Base-by-base conservation (phyloP, 805 yeast genomes). In the Clavispora santaluciae region DNA sequence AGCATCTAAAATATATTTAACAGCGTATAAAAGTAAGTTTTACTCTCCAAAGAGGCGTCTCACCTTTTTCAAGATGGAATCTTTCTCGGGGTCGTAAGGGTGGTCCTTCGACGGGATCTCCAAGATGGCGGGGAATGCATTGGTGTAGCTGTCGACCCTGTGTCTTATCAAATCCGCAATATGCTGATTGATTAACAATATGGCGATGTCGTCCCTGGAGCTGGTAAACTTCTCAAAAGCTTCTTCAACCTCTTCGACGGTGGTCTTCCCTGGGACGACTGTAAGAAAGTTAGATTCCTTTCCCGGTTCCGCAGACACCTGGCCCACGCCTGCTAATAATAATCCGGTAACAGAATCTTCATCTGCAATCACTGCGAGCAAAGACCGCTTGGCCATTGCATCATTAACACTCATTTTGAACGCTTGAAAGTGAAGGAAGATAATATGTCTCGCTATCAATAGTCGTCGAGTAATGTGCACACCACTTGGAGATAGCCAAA, bases 101-200 rank as follows among this genome's bases (percentile, higher is more conserved):
- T 93, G 98, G 59, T 93, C 99, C 70, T 93, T 93, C 12, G 97
- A 88, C 21, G 99, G 99, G 47, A 93, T 93, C 67, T 93, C 99
- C 57, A 93, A 73, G 36, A 93, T 79, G 3, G 99, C 97, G 7
- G 99, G 99, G 66, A 93, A 93, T 9, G 99, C 95, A 49, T 81
- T 79, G 13, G 95, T 80, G 66, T 76, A 93, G 36, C 78, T 73
- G 56, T 93, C 99, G 35, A 93, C 88, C 50, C 76, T 75, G 50
- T 74, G 73, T 63, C 99, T 76, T 42, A 93, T 91, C 53, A 79
- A 75, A 56, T 93, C 98, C 13, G 99, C 98, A 50, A 93, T 63
- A 63, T 89, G 95, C 64, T 93, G 99, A 63, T 91, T 93, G 62
- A 93, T 90, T 58, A 93, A 73, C 47, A 93, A 65, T 42, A 93